A percentile compares a stretch with the other conserved stretches of the same genome.
Evolutionary conservation across 2,329 filamentous ascomycete species (phyloP).

Genomic region (Fusarium stilboides): DNA sequence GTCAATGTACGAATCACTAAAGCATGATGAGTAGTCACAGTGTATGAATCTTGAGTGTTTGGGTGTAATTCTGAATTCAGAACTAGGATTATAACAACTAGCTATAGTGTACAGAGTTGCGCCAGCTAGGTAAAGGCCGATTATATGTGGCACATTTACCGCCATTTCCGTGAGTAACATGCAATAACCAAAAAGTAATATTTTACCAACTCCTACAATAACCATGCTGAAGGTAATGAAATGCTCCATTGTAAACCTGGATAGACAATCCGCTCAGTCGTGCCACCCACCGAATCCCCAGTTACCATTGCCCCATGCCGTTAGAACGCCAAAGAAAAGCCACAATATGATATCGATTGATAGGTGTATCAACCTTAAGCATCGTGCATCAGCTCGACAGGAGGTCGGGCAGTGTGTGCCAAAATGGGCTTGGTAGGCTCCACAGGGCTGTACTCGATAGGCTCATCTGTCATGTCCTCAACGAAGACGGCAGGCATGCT

Average conservation of each 20-base stretch:
- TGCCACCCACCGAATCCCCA: constrained; percentile 15
- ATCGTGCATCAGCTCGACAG: constrained; percentile 74
- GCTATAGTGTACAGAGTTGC: constrained; percentile 32
- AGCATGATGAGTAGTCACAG: not conserved
- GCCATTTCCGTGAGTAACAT: constrained; percentile 13
- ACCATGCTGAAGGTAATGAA: constrained; percentile 35
- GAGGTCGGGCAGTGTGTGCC: constrained; percentile 74
- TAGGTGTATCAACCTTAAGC: constrained; percentile 40
- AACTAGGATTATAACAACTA: constrained; percentile 20
- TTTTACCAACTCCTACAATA: constrained; percentile 45
- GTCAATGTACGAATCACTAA: not conserved
- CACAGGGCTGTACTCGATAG: constrained; percentile 61
- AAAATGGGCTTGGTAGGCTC: constrained; percentile 64
- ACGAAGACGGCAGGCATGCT: constrained; percentile 76
- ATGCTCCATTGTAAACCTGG: constrained; percentile 36
- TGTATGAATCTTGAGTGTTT: not conserved
- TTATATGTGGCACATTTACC: constrained; percentile 15
- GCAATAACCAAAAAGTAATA: constrained; percentile 21
- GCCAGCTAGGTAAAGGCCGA: constrained; percentile 26
- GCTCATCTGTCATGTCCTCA: constrained; percentile 75
- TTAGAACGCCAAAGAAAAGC: constrained; percentile 44
- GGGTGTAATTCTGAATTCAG: constrained; percentile 22
- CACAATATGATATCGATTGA: constrained; percentile 8
- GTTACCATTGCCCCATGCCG: constrained; percentile 15
- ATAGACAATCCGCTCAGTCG: constrained; percentile 26